Percentiles rank a stretch among this genome's conserved stretches.
Evolutionary conservation across 352 stramenopile species (phyloP).

Genomic region (Plasmopara halstedii): DNA sequence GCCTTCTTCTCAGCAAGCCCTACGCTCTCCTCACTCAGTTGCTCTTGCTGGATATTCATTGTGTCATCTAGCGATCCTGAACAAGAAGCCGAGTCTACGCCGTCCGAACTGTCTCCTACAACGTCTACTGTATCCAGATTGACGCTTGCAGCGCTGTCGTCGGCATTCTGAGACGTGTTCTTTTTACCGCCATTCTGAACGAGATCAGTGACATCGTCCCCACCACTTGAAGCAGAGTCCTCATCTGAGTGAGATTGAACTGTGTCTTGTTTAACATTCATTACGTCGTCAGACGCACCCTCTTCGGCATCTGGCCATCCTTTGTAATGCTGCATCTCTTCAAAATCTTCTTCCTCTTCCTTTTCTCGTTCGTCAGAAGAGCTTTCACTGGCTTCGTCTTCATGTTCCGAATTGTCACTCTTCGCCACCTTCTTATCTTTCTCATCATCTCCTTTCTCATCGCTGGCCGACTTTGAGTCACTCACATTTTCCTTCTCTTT

Average conservation of each 20-base stretch:
- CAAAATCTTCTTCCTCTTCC: neutral
- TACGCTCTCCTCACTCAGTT: slow-evolving; percentile 22
- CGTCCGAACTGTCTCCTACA: slow-evolving; percentile 20
- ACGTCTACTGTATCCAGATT: slow-evolving; percentile 10
- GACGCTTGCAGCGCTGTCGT: slow-evolving; percentile 16
- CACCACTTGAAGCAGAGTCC: slow-evolving; percentile 21
- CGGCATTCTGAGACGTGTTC: slow-evolving; percentile 14
- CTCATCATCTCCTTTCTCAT: neutral
- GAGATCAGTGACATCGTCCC: slow-evolving; percentile 16
- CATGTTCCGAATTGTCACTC: neutral
- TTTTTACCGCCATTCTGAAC: slow-evolving; percentile 21
- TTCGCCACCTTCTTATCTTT: neutral
- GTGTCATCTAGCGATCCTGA: slow-evolving; percentile 13
- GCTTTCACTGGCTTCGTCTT: slow-evolving; percentile 10
- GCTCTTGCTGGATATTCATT: slow-evolving; percentile 16
- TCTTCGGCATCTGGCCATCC: slow-evolving; percentile 21
- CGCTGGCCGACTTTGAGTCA: neutral
- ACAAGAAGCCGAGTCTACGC: slow-evolving; percentile 10
- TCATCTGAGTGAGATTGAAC: too few species aligned
- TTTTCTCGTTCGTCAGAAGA: neutral
- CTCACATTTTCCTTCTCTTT: slow-evolving; percentile 8
- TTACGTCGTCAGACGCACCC: slow-evolving; percentile 14
- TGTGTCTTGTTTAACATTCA: too few species aligned
- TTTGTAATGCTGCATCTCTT: slow-evolving; percentile 25
- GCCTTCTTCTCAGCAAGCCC: slow-evolving; percentile 16